phyloP scores from a whole-genome alignment of 495 filamentous ascomycete species.

The Aspergillus steynii region DNA sequence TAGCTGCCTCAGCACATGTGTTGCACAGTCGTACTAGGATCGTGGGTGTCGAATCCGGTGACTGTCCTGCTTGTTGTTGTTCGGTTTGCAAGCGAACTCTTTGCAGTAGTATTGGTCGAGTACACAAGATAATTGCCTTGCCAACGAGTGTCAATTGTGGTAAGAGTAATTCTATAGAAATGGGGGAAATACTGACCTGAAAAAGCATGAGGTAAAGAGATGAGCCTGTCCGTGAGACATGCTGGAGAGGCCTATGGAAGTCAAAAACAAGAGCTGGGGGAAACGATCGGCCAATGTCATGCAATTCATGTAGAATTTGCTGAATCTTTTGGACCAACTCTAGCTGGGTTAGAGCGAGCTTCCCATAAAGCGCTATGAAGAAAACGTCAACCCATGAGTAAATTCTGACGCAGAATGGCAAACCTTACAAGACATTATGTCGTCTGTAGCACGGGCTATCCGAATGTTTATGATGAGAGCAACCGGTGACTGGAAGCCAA shows the following conservation, averaged over 20 bases:
- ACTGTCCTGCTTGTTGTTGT: constrained; percentile 6
- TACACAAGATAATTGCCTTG: constrained; percentile 27
- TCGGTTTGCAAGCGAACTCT: constrained; percentile 18
- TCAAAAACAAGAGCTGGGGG: constrained; percentile 17
- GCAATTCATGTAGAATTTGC: constrained; percentile 20
- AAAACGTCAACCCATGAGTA: not conserved
- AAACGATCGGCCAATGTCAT: constrained; percentile 22
- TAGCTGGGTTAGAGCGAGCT: constrained; percentile 21
- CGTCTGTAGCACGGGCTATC: constrained; percentile 26
- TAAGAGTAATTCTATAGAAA: not conserved
- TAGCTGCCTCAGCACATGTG: constrained; percentile 24
- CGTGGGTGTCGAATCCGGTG: constrained; percentile 2
- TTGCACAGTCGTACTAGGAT: constrained; percentile 20
- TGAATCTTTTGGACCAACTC: constrained; percentile 23
- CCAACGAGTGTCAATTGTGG: not conserved
- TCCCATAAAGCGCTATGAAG: constrained; percentile 23
- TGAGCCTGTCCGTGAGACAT: constrained; percentile 22
- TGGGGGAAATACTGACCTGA: constrained; percentile 11
- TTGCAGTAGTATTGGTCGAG: constrained; percentile 23
- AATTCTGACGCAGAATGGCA: not conserved
- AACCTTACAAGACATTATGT: constrained; percentile 25
- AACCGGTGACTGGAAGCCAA: constrained; percentile 24
- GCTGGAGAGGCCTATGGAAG: constrained; percentile 19
- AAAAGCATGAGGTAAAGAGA: constrained; percentile 25
- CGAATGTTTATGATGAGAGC: constrained; percentile 24